A percentile compares a stretch with the other conserved stretches of the same genome.
phyloP scores from a whole-genome alignment of 192 early-diverging fungal species.

The Gryganskiella cystojenkinii region DNA sequence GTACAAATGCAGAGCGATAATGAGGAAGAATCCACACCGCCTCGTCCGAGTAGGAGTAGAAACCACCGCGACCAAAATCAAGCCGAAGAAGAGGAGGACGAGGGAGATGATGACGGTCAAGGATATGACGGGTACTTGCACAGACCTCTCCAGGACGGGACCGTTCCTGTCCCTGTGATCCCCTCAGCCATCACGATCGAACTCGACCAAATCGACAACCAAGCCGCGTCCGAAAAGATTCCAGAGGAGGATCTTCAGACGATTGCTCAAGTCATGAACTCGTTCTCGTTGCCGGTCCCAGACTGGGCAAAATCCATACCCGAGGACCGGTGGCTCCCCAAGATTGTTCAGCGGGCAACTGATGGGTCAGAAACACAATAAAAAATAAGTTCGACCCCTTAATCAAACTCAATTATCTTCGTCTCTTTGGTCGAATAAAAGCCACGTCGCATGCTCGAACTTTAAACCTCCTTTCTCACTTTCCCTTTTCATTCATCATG shows the following conservation, averaged over 20 bases:
- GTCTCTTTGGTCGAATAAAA: no score
- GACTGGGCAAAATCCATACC: slow-evolving; percentile 47
- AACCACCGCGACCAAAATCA: no score
- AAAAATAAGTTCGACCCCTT: background rate
- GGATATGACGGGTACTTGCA: slow-evolving; percentile 46
- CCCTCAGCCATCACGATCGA: slow-evolving; percentile 32
- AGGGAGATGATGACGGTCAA: slow-evolving; percentile 21
- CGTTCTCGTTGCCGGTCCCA: slow-evolving; percentile 42
- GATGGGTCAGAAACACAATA: background rate
- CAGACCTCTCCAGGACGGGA: slow-evolving; percentile 11
- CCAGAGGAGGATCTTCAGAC: slow-evolving; percentile 46
- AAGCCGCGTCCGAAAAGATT: slow-evolving; percentile 21
- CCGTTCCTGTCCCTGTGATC: slow-evolving; percentile 29
- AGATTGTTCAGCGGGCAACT: slow-evolving; percentile 33
- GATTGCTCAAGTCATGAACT: slow-evolving; percentile 42
- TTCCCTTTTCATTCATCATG: background rate
- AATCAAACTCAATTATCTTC: background rate
- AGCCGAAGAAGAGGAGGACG: background rate
- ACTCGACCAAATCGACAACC: background rate
- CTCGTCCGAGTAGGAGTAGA: no score
- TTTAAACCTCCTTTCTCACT: no score
- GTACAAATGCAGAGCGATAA: slow-evolving; percentile 27
- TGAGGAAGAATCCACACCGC: background rate
- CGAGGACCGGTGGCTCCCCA: slow-evolving; percentile 42
- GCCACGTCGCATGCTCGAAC: no score